Evolutionary conservation across 805 yeast species (phyloP), one percentile per base, ranked within the genome.

Genomic region (Nakazawaea pomicola): DNA sequence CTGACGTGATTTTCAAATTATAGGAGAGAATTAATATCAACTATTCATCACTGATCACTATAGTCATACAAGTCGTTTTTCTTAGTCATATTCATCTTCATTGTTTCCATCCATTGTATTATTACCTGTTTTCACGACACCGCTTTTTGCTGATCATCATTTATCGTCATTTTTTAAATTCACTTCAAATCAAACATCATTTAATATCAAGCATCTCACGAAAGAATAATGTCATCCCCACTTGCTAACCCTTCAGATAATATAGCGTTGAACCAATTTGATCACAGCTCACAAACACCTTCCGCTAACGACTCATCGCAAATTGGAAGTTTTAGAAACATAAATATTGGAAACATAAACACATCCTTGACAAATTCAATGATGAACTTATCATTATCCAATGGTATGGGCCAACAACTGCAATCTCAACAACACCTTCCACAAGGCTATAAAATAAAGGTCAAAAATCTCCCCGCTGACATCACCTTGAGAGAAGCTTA

Each of bases 401-500:
- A 49, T 10, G 44, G 45, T n/a, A n/a, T n/a, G n/a, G n/a, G n/a
- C n/a, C n/a, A n/a, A n/a, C n/a, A n/a, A n/a, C n/a, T n/a, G n/a
- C n/a, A n/a, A 16, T 24, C 36, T 9, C 49, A 35, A 7, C 46
- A 39, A 8, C 42, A 38, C 15, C 46, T 28, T 16, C 44, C 35
- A 19, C 41, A 32, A 11, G 18, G 18, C 38, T 16, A 36, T 49
- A 16, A 48, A 42, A 21, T 78, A 33, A 68, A 64, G 46, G 54
- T 83, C 38, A 65, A 66, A 49, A 81, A 80, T 52, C 54, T 81
- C 10, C 93, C 95, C 7, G 49, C 60, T 4, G 88, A 84, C 59
- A 64, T 83, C 21, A 58, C 84, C 2, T 49, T 69, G 27, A 72
- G 93, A 56, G 95, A 84, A 57, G 80, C 85, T 2, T 67, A 73